phyloP scores from a whole-genome alignment of 1,284 basidiomycete species.

The Papiliotrema laurentii region DNA sequence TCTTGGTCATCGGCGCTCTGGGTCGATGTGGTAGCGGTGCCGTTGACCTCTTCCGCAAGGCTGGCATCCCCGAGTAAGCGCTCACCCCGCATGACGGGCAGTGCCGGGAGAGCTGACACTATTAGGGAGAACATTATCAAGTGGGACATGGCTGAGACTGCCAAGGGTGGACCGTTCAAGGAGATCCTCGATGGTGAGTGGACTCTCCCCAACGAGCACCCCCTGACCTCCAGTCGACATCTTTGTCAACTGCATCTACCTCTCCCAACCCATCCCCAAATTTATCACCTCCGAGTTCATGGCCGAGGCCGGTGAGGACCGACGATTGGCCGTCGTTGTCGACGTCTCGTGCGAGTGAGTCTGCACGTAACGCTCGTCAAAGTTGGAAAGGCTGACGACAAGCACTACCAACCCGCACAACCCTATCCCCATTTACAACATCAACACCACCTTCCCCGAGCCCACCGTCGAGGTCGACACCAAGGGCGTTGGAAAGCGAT shows the following conservation, averaged over 20 bases:
- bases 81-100: too few species aligned
- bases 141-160: conserved; percentile 97
- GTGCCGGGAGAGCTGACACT: conserved; percentile 9
- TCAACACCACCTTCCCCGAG: conserved; percentile 93
- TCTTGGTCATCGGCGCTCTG: conserved; percentile 92
- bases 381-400: background rate
- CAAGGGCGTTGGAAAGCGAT: conserved; percentile 54
- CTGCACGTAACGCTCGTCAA: background rate
- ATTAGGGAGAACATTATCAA: conserved; percentile 88
- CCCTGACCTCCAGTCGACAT: conserved; percentile 65
- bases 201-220: background rate
- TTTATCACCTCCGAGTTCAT: conserved; percentile 80
- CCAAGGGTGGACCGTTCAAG: conserved; percentile 92
- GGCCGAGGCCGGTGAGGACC: conserved; percentile 61
- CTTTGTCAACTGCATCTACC: conserved; percentile 99
- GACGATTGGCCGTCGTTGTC: conserved; percentile 79
- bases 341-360: conserved; percentile 90
- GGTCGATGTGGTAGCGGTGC: conserved; percentile 96
- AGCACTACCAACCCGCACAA: conserved; percentile 96
- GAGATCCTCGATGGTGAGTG: conserved; percentile 75
- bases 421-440: conserved; percentile 90
- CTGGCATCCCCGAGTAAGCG: conserved; percentile 80
- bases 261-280: conserved; percentile 79
- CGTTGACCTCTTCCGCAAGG: conserved; percentile 89
- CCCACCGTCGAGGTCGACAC: conserved; percentile 87